Percentiles rank a stretch among this genome's conserved stretches.
phyloP scores from a whole-genome alignment of 805 yeast genomes.

The Hanseniaspora taiwanica region DNA sequence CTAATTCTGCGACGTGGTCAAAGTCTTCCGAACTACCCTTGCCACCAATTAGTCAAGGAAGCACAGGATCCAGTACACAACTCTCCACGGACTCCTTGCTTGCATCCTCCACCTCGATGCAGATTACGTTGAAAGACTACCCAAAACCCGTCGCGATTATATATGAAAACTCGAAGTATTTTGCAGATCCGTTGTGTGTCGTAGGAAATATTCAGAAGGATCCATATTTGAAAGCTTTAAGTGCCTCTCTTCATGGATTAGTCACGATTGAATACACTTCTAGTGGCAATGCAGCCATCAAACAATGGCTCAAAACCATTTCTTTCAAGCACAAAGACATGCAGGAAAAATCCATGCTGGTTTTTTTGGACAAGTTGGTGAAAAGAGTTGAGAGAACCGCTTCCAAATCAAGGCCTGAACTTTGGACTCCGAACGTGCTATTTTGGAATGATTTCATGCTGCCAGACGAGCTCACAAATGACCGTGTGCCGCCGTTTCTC shows the following conservation, averaged over 20 bases:
- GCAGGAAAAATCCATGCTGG: not conserved
- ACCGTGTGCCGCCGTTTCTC: conserved; percentile 6
- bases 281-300: not conserved
- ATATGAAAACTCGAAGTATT: not conserved
- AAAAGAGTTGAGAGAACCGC: not conserved
- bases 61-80: not conserved
- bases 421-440: not conserved
- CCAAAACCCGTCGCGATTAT: not conserved
- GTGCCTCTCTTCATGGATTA: not conserved
- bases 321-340: not conserved
- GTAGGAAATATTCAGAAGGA: not conserved
- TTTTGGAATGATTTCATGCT: conserved; percentile 1
- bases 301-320: not conserved
- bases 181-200: not conserved
- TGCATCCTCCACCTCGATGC: too few relatives aligned
- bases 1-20: not conserved
- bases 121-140: not conserved
- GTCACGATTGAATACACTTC: not conserved
- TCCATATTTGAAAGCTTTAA: not conserved
- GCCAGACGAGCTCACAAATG: not conserved
- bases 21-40: not conserved
- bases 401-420: not conserved
- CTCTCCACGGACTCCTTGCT: not conserved
- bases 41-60: not conserved
- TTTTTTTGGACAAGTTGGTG: not conserved